These are phyloP conservation scores for Austroboletus olivaceoglutinosus DNA, from an alignment of 1,284 basidiomycete genomes.

Conservation along the genomic window DNA sequence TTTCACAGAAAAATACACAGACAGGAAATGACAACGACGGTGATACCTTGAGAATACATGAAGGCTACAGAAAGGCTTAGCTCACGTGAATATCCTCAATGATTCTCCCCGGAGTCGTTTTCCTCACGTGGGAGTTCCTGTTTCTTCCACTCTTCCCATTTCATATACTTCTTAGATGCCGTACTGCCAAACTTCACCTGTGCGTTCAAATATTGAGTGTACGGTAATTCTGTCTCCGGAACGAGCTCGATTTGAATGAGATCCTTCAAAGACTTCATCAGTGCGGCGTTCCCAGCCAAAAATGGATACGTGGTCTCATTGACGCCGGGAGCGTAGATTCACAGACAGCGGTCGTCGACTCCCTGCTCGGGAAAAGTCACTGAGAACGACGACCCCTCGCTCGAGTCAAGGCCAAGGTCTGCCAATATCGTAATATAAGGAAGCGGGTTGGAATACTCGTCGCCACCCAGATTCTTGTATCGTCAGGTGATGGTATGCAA, in stretches of 20 bases:
- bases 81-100: no score
- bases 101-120: no score
- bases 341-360: slow-evolving; percentile 1
- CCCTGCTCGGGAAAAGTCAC: background rate
- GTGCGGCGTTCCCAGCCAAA: background rate
- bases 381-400: background rate
- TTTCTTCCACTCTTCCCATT: background rate
- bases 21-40: no score
- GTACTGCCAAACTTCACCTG: slow-evolving; percentile 1
- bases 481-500: background rate
- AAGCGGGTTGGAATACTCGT: background rate
- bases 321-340: slow-evolving; percentile 7
- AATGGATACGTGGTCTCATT: slow-evolving; percentile 3
- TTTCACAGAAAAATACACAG: no score
- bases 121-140: no score
- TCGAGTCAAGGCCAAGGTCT: slow-evolving; percentile 10
- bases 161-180: slow-evolving; percentile 1
- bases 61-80: no score
- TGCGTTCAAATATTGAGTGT: background rate
- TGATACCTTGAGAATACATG: no score
- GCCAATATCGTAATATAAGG: no score
- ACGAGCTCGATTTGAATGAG: slow-evolving; percentile 1
- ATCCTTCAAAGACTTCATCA: background rate
- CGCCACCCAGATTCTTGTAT: background rate
- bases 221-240: background rate